Conservation (phyloP, 257 asterid genomes). For the Nyctanthes arbortristis region DNA sequence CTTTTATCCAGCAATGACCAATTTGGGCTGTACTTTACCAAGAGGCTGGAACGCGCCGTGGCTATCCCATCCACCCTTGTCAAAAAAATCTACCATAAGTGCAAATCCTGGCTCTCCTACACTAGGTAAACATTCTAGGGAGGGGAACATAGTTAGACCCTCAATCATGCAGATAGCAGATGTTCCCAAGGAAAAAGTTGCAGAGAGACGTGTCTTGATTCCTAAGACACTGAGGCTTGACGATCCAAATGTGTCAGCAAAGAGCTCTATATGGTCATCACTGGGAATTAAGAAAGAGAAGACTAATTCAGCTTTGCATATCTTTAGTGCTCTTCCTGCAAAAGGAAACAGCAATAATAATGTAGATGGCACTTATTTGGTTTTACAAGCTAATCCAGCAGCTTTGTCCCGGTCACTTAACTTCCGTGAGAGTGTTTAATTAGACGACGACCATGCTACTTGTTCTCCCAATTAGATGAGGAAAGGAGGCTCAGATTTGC, state of each 20-base stretch:
- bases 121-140: slow-evolving; percentile 65
- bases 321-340: slow-evolving; percentile 35
- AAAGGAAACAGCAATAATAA: slow-evolving; percentile 30
- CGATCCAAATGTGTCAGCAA: slow-evolving; percentile 67
- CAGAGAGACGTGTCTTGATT: slow-evolving; percentile 31
- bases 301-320: neutral
- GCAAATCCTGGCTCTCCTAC: slow-evolving; percentile 27
- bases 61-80: slow-evolving; percentile 26
- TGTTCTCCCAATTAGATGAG: slow-evolving; percentile 15
- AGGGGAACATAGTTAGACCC: slow-evolving; percentile 28
- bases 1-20: slow-evolving; percentile 29
- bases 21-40: slow-evolving; percentile 19
- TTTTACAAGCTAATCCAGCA: slow-evolving; percentile 77
- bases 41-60: slow-evolving; percentile 35
- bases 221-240: slow-evolving; percentile 62
- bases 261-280: slow-evolving; percentile 68
- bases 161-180: slow-evolving; percentile 22
- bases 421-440: slow-evolving; percentile 56
- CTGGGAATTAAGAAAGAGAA: slow-evolving; percentile 30
- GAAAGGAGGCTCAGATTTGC: slow-evolving; percentile 11
- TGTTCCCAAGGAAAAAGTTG: slow-evolving; percentile 7
- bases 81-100: slow-evolving; percentile 23
- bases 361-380: slow-evolving; percentile 30
- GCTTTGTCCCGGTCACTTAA: slow-evolving; percentile 70
- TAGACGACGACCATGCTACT: neutral